Evolutionary conservation across 768 basidiomycete species (phyloP).

Genomic region (Crepidotus variabilis): DNA sequence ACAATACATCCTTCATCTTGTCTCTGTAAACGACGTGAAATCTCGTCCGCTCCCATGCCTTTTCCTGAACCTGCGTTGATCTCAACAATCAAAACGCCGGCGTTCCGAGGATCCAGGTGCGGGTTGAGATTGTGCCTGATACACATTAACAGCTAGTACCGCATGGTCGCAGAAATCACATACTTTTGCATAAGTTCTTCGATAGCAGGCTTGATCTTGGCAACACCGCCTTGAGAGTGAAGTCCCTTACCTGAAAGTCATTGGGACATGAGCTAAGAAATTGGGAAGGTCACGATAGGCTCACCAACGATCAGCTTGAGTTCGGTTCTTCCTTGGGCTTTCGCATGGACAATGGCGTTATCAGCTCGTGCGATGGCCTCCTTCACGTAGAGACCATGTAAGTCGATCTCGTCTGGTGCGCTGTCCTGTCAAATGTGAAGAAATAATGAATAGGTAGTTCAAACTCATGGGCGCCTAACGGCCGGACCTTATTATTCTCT

Average conservation of each 20-base stretch:
- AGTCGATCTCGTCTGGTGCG: conserved; percentile 71
- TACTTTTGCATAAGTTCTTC: conserved; percentile 83
- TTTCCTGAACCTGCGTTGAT: conserved; percentile 36
- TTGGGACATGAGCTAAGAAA: not conserved
- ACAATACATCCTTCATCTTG: conserved; percentile 59
- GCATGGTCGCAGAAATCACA: conserved; percentile 12
- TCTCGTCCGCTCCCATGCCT: conserved; percentile 55
- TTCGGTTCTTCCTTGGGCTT: conserved; percentile 55
- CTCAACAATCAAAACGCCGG: conserved; percentile 81
- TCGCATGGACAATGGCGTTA: conserved; percentile 62
- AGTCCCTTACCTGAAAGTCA: conserved; percentile 69
- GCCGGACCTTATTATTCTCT: conserved; percentile 74
- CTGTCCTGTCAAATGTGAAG: conserved; percentile 43
- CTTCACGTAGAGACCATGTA: conserved; percentile 92
- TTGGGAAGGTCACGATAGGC: conserved; percentile 20
- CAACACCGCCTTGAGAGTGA: conserved; percentile 71
- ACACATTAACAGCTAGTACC: not conserved
- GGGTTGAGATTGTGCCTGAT: conserved; percentile 69
- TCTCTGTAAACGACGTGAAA: conserved; percentile 48
- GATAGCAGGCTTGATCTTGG: conserved; percentile 91
- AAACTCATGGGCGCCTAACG: not conserved
- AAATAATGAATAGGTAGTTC: not conserved
- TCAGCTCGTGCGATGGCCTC: conserved; percentile 83
- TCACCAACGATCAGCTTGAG: conserved; percentile 82
- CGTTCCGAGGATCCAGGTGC: conserved; percentile 73